Base-by-base conservation (phyloP, 495 filamentous ascomycete genomes). In the Hyaloscypha hepaticicola region DNA sequence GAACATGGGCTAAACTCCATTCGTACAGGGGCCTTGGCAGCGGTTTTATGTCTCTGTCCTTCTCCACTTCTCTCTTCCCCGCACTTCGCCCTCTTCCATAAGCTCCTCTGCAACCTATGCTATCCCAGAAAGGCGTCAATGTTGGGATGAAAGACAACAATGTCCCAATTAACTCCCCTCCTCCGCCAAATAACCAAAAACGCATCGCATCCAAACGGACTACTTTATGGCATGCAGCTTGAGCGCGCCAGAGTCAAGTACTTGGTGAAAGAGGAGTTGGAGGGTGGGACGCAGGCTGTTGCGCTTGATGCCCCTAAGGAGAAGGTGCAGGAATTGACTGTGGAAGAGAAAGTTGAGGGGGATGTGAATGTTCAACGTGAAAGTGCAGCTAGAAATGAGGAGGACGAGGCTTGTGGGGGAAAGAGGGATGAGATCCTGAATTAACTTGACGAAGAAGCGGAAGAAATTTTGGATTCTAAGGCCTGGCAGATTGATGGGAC, bases 181-280 rank as follows among this genome's bases (percentile, higher is more conserved):
- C 58, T 66, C 57, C 64, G 65, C 28, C 65, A 62, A 38, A 53
- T 67, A 19, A 33, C 53, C 22, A 62, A 58, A 38, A 67, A 63
- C 52, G 50, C 65, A 16, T 48, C 27, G 12, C 65, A 67, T 53
- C 65, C 65, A 34, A 67, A 67, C 28, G 26, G 34, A 9, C 41
- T 67, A 7, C 8, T 67, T 3, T 58, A 67, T 45, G 34, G 62
- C 9, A 51, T 63, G 19, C 65, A 67, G 21, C 65, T 67, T 31
- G 65, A 57, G 58, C 51, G 58, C 33, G 65, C 65, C 0, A 67
- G 29, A 45, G 19, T 49, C 14, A 48, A 63, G 29, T 53, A 62
- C 52, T 28, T 67, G 1, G 60, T 58, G 33, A 5, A 51, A 63
- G 65, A 52, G 29, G 19, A 58, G 41, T 55, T 67, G 22, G 65